Percentiles rank a stretch among this genome's conserved stretches.
These are phyloP conservation scores for Priceomyces castillae DNA, from an alignment of 805 yeast genomes.

Conservation along the genomic window DNA sequence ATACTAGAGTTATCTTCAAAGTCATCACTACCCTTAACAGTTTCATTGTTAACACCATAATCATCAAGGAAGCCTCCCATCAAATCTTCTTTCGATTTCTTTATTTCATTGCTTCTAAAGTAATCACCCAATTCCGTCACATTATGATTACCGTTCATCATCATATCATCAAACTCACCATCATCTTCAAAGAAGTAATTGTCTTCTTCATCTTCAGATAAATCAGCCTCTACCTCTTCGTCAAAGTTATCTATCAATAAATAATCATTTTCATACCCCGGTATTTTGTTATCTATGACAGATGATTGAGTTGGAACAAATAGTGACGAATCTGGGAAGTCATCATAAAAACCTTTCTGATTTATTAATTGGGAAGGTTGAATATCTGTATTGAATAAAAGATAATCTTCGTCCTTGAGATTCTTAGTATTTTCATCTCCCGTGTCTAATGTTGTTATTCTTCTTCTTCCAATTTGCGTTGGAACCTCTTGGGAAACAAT, in stretches of 20 bases:
- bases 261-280: slow-evolving; percentile 37
- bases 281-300: slow-evolving; percentile 15
- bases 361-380: slow-evolving; percentile 39
- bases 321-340: slow-evolving; percentile 26
- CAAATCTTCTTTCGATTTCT: slow-evolving; percentile 9
- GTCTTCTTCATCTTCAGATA: slow-evolving; percentile 40
- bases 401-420: slow-evolving; percentile 34
- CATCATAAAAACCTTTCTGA: slow-evolving; percentile 19
- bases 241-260: slow-evolving; percentile 28
- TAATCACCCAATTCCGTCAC: slow-evolving; percentile 8
- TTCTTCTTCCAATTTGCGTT: slow-evolving; percentile 18
- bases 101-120: slow-evolving; percentile 4
- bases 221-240: slow-evolving; percentile 41
- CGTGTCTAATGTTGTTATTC: slow-evolving; percentile 34
- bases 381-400: slow-evolving; percentile 39
- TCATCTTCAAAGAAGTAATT: slow-evolving; percentile 35
- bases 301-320: slow-evolving; percentile 23
- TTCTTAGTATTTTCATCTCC: slow-evolving; percentile 11
- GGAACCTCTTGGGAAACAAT: slow-evolving; percentile 10
- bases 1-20: slow-evolving; percentile 3
- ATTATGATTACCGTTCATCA: slow-evolving; percentile 13
- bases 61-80: slow-evolving; percentile 16
- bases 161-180: slow-evolving; percentile 31
- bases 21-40: slow-evolving; percentile 1
- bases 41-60: slow-evolving; percentile 8